phyloP scores from a whole-genome alignment of 352 stramenopile genomes.

The Phytophthora citricola region DNA sequence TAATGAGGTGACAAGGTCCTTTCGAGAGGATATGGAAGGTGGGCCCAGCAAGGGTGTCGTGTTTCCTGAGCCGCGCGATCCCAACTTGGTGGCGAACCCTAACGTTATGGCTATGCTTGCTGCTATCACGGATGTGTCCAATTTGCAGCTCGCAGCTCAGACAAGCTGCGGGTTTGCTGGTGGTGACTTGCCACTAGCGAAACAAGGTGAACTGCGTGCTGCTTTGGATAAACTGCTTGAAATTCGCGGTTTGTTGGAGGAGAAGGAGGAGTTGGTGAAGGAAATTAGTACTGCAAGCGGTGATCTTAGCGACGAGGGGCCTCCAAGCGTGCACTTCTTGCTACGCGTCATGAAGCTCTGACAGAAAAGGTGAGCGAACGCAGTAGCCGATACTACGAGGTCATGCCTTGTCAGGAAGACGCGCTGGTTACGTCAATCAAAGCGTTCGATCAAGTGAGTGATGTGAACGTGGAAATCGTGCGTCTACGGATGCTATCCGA shows the following conservation, averaged over 20 bases:
- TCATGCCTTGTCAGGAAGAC: conserved; percentile 80
- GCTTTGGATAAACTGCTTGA: conserved; percentile 56
- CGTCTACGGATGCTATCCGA: conserved; percentile 66
- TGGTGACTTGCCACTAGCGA: conserved; percentile 63
- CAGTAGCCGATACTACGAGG: conserved; percentile 81
- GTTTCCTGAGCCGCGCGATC: conserved; percentile 47
- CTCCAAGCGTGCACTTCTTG: conserved; percentile 49
- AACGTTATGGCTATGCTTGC: conserved; percentile 61
- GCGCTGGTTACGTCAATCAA: conserved; percentile 61
- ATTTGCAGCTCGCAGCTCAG: conserved; percentile 69
- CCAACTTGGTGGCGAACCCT: conserved; percentile 27
- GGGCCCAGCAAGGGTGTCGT: conserved; percentile 9
- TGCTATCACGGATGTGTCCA: conserved; percentile 76
- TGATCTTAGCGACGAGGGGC: conserved; percentile 54
- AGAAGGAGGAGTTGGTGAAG: conserved; percentile 55
- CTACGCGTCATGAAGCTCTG: conserved; percentile 52
- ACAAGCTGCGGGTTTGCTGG: conserved; percentile 54
- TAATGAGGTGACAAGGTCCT: conserved; percentile 59
- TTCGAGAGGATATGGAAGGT: conserved; percentile 47
- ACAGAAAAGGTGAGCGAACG: conserved; percentile 76
- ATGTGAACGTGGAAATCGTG: conserved; percentile 76
- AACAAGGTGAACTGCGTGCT: conserved; percentile 56
- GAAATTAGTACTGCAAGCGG: conserved; percentile 56
- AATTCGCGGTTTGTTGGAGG: conserved; percentile 59
- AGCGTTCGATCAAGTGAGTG: conserved; percentile 58